Base-by-base conservation (phyloP, 352 stramenopile genomes). In the Saprolegnia parasitica region DNA sequence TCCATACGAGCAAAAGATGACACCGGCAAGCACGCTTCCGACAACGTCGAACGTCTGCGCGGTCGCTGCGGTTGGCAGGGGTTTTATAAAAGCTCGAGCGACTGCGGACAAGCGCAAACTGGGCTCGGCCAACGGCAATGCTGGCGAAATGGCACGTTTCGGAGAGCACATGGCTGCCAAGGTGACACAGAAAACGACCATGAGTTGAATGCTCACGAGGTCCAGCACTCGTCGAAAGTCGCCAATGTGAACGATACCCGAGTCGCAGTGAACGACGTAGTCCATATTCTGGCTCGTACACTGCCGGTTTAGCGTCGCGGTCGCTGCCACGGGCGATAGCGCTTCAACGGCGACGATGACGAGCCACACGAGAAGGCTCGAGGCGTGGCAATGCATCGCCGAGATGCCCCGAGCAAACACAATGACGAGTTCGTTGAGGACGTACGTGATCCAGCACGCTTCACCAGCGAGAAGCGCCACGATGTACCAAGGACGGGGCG, bases 381-480 rank as follows among this genome's bases (percentile, higher is more conserved):
- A n/a, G 23, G 56, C 13, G 24, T 15, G 11, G 35, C 39, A 18
- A 21, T 32, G 56, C 9, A 8, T 15, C 4, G 32, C 10, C 11
- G 13, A 11, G 11, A n/a, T 21, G 5, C 26, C 39, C 24, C 20
- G 11, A 29, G 32, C 11, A 9, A 37, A 13, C 16, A 67, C 11
- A 18, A 56, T 1, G 23, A 67, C 16, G 10, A 67, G 16, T 15
- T 67, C 61, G 9, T 67, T 26, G 11, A 37, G 11, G n/a, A 42
- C 23, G 32, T 67, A 67, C 1, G 40, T 29, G 5, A 55, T 2
- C 61, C 61, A 67, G 4, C 35, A 56, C 20, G 61, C 61, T 37
- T 67, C 61, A 13, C 61, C 61, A 15, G 61, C 32, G 5, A 67
- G 10, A 1, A 67, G 21, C 13, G 56, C 9, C 5, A 35, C 56